Evolutionary conservation across 106 monocot species (phyloP), one percentile per base, ranked within the genome.

Genomic region (Posidonia australis): DNA sequence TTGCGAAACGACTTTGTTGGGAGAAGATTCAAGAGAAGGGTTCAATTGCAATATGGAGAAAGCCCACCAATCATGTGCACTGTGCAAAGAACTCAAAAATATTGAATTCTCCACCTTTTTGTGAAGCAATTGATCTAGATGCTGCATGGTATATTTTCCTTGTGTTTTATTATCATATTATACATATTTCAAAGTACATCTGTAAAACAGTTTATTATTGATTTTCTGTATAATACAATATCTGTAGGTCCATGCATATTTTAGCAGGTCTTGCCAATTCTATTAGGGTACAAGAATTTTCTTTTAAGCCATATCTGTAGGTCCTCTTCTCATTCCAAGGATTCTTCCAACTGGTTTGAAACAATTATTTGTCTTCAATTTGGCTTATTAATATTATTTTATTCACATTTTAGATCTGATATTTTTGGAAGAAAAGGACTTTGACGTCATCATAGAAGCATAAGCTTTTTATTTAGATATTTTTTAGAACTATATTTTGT

Each of bases 31-130:
- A 70, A 31, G 82, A 82, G 44, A 78, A 82, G 41, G 80, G 70
- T 1, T 19, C 74, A 32, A 76, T 86, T 76, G 80, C 89, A 10
- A 74, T 86, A 20, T 90, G 85, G 85, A 77, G 74, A 80, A 90
- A 86, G 46, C 83, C 85, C 12, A 73, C 52, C 47, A 78, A 78
- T 74, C 89, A 86, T 67, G 30, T 80, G 44, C 73, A 83, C 44
- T 90, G 85, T 65, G 46, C 26, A 12, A 78, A 77, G 62, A 80
- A 78, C 51, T 72, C 70, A 26, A 82, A 77, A 24, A 19, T 60
- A 24, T 29, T 58, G 32, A 74, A 76, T 13, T 76, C 79, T 67
- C 72, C 69, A 53, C 68, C 71, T 1, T 85, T 89, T 46, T 89
- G 89, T 67, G 26, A 66, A 25, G 59, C 60, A 71, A 54, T 53